phyloP scores from a whole-genome alignment of 805 yeast genomes.

The Kregervanrija delftensis region DNA sequence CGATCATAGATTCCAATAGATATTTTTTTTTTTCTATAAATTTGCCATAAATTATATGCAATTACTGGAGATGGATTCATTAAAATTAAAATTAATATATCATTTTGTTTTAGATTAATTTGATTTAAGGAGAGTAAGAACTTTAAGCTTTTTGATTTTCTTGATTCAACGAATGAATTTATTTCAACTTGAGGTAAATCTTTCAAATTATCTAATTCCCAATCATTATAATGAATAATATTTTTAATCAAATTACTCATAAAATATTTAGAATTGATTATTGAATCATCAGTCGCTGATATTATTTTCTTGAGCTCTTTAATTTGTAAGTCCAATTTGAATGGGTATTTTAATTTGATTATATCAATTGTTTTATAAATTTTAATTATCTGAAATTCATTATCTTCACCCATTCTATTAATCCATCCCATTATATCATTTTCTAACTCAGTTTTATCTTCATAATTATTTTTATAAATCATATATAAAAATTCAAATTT shows the following conservation, averaged over 20 bases:
- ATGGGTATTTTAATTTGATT: conserved; percentile 1
- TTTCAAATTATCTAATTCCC: neutral
- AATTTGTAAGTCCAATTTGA: neutral
- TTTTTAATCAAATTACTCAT: neutral
- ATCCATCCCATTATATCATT: conserved; percentile 1
- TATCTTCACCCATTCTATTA: neutral
- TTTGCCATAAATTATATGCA: no score
- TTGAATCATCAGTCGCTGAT: no score
- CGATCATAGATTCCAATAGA: no score
- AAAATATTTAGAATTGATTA: neutral
- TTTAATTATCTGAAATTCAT: neutral
- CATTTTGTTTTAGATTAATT: no score
- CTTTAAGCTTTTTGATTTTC: no score
- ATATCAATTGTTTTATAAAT: conserved; percentile 4
- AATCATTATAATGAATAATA: neutral
- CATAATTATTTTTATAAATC: conserved; percentile 3
- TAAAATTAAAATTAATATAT: no score
- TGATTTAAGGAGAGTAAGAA: no score
- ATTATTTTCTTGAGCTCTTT: neutral
- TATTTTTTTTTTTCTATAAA: no score
- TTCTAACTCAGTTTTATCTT: neutral
- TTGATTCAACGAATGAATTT: no score
- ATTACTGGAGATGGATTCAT: no score
- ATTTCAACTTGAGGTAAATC: no score
- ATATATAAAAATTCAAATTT: conserved; percentile 6